Conservation (phyloP, 495 filamentous ascomycete species). For the Hypoxylon subgilvum region DNA sequence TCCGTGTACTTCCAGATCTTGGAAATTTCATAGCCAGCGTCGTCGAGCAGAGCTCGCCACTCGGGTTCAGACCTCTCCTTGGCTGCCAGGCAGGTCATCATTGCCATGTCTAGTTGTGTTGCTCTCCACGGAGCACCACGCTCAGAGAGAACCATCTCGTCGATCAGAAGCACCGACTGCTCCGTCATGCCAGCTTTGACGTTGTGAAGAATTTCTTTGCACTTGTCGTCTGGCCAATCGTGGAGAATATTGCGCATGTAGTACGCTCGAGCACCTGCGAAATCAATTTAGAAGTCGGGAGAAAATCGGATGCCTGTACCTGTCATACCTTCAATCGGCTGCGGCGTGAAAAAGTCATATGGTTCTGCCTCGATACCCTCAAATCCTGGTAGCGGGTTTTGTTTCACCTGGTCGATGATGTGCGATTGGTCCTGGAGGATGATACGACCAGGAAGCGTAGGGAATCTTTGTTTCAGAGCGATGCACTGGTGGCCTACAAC, state of each 20-base stretch:
- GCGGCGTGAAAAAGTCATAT: constrained; percentile 60
- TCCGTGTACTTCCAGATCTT: constrained; percentile 45
- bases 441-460: constrained; percentile 48
- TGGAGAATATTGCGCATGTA: constrained; percentile 57
- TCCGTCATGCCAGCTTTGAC: constrained; percentile 43
- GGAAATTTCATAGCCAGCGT: constrained; percentile 45
- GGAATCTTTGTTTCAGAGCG: constrained; percentile 48
- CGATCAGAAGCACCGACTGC: constrained; percentile 52
- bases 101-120: constrained; percentile 53
- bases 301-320: neutral
- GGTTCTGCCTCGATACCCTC: constrained; percentile 40
- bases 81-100: constrained; percentile 45
- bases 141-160: constrained; percentile 55
- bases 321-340: constrained; percentile 51
- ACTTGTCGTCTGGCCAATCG: constrained; percentile 51
- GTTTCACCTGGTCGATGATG: constrained; percentile 42
- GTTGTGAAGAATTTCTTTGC: constrained; percentile 46
- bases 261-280: constrained; percentile 50
- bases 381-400: constrained; percentile 14
- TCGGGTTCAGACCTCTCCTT: constrained; percentile 44
- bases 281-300: neutral
- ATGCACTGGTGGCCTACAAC: constrained; percentile 44
- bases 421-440: constrained; percentile 56
- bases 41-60: constrained; percentile 50
- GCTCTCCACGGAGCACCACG: constrained; percentile 44